Evolutionary conservation across 2,329 filamentous ascomycete genomes (phyloP), one percentile per base, ranked within the genome.

Genomic region (Orbilia quercus): DNA sequence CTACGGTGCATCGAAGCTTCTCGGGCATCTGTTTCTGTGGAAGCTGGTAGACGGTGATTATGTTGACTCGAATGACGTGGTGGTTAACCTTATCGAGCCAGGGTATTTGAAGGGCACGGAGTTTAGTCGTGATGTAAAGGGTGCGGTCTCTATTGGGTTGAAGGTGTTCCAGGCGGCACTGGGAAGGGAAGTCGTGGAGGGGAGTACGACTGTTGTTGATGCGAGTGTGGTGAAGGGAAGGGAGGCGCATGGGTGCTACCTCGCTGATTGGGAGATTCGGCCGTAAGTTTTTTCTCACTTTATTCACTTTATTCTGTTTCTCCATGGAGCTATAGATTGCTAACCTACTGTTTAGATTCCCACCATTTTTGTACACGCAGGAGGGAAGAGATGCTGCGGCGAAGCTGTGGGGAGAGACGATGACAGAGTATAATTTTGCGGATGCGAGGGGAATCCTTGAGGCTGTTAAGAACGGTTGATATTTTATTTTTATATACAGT

Each of bases 191-290:
- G 34, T 80, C 11, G 77, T 79, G 4, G 80, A 81, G 3, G 85
- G 82, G 3, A 84, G 83, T 0, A 82, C 81, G 48, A 82, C 81
- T 0, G 85, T 83, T 75, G 64, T 85, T 0, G 82, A 86, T 76
- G 84, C 84, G 0, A 79, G 78, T 0, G 79, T 83, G 0, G 78
- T 80, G 0, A 81, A 85, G 59, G 84, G 84, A 0, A 80, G 80
- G 45, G 83, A 85, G 76, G 83, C 82, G 0, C 85, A 87, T 75
- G 84, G 84, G 0, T 83, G 82, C 47, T 85, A 83, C 69, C 42
- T 85, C 0, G 84, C 83, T 80, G 82, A 82, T 51, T 85, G 83
- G 80, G 77, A 82, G 6, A 81, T 85, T 16, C 74, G 76, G 2
- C 81, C 83, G 82, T 85, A 78, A 82, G 83, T 80, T 14, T 22